Evolutionary conservation across 2,329 filamentous ascomycete species (phyloP).

Genomic region (Calonectria honghensis): DNA sequence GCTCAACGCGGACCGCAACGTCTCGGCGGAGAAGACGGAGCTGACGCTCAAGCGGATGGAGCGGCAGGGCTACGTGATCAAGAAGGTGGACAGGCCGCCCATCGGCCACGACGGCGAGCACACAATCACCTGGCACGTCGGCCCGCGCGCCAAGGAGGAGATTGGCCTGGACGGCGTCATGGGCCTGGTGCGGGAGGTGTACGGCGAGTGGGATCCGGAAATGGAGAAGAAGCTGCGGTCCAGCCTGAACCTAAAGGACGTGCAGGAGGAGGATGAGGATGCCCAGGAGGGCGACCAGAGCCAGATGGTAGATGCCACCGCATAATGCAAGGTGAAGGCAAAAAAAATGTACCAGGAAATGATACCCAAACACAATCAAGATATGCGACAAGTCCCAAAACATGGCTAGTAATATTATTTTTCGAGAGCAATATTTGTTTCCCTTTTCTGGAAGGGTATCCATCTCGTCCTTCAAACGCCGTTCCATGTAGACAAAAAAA

Average conservation of each 20-base stretch:
- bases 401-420: conserved; percentile 9
- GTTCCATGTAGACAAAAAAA: conserved; percentile 30
- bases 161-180: conserved; percentile 85
- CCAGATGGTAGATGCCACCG: conserved; percentile 39
- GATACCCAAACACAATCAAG: conserved; percentile 46
- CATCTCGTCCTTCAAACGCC: conserved; percentile 54
- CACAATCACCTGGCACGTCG: conserved; percentile 86
- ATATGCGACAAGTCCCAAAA: not conserved
- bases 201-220: conserved; percentile 72
- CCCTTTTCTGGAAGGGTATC: conserved; percentile 50
- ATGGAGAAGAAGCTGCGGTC: conserved; percentile 76
- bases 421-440: not conserved
- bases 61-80: conserved; percentile 89
- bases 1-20: conserved; percentile 84
- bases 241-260: conserved; percentile 74
- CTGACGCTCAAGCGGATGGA: conserved; percentile 83
- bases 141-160: conserved; percentile 89
- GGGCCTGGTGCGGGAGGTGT: conserved; percentile 79
- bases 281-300: conserved; percentile 40
- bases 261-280: conserved; percentile 50
- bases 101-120: conserved; percentile 80
- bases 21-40: conserved; percentile 85
- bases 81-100: conserved; percentile 78
- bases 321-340: conserved; percentile 25
- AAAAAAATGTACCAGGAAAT: conserved; percentile 26